A percentile compares a stretch with the other conserved stretches of the same genome.
These are phyloP conservation scores for Fusarium denticulatum DNA, from an alignment of 2,329 filamentous ascomycete species.

Conservation along the genomic window DNA sequence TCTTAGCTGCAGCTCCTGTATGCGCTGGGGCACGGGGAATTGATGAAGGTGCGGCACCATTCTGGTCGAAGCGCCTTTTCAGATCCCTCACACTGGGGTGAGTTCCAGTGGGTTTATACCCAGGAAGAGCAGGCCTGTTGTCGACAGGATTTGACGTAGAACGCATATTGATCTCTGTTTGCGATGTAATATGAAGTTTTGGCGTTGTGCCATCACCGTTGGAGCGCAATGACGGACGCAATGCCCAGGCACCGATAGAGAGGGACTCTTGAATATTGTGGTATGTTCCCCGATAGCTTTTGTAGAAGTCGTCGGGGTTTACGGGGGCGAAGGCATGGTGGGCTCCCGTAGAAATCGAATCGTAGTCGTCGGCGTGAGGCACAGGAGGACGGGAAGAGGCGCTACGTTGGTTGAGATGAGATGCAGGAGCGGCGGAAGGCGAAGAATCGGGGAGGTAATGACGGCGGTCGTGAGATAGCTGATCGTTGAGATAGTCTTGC, in stretches of 20 bases:
- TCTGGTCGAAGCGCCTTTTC: constrained; percentile 80
- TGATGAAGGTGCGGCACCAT: constrained; percentile 48
- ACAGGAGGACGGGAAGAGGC: constrained; percentile 38
- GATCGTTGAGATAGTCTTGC: constrained; percentile 38
- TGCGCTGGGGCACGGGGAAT: constrained; percentile 50
- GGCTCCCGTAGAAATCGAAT: constrained; percentile 35
- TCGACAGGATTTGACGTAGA: constrained; percentile 67
- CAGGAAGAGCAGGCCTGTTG: constrained; percentile 49
- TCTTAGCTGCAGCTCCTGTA: constrained; percentile 47
- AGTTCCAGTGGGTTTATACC: constrained; percentile 48
- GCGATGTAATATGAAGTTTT: constrained; percentile 57
- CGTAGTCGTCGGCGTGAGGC: constrained; percentile 38
- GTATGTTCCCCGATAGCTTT: constrained; percentile 56
- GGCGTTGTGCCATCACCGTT: constrained; percentile 62
- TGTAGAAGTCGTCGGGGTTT: constrained; percentile 67
- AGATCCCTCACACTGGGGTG: constrained; percentile 83
- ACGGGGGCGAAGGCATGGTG: constrained; percentile 54
- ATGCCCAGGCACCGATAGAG: constrained; percentile 53
- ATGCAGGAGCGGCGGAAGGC: constrained; percentile 30
- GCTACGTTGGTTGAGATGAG: constrained; percentile 28
- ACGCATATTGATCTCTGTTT: constrained; percentile 56
- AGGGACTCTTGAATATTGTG: constrained; percentile 49
- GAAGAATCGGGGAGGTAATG: constrained; percentile 33
- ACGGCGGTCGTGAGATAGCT: constrained; percentile 32
- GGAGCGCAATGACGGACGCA: constrained; percentile 57